These are phyloP conservation scores for Hyaloscypha variabilis DNA, from an alignment of 495 filamentous ascomycete genomes.

Conservation along the genomic window DNA sequence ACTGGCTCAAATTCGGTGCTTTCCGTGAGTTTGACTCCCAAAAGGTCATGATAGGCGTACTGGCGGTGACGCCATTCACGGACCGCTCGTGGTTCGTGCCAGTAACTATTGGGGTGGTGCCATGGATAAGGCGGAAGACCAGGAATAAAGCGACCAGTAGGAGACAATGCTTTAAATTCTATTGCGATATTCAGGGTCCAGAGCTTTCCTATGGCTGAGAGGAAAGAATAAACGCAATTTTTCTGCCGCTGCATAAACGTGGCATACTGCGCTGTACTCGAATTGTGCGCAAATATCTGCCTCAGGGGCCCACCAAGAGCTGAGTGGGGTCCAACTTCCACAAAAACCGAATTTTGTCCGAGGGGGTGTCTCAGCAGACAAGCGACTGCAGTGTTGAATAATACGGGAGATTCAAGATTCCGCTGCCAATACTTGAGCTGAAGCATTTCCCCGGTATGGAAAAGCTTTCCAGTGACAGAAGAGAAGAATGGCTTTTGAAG, in stretches of 20 bases:
- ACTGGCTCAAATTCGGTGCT: background rate
- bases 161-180: background rate
- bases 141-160: conserved; percentile 32
- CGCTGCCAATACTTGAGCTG: conserved; percentile 48
- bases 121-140: conserved; percentile 44
- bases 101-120: conserved; percentile 32
- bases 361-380: background rate
- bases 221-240: conserved; percentile 33
- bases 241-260: conserved; percentile 26
- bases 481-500: conserved; percentile 40
- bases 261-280: conserved; percentile 24
- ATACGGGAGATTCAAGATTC: conserved; percentile 54
- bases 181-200: background rate
- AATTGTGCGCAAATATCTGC: conserved; percentile 5
- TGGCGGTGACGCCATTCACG: conserved; percentile 31
- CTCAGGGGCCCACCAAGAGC: conserved; percentile 62
- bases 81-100: conserved; percentile 38
- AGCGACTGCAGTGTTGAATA: conserved; percentile 35
- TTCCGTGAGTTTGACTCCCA: conserved; percentile 28
- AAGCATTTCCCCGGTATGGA: conserved; percentile 32
- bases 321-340: conserved; percentile 68
- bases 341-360: conserved; percentile 27
- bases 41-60: conserved; percentile 25
- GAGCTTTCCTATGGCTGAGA: conserved; percentile 33
- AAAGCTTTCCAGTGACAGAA: conserved; percentile 34